Evolutionary conservation across 1,139 yeast species (phyloP).

Genomic region (Hansenula lynferdii): DNA sequence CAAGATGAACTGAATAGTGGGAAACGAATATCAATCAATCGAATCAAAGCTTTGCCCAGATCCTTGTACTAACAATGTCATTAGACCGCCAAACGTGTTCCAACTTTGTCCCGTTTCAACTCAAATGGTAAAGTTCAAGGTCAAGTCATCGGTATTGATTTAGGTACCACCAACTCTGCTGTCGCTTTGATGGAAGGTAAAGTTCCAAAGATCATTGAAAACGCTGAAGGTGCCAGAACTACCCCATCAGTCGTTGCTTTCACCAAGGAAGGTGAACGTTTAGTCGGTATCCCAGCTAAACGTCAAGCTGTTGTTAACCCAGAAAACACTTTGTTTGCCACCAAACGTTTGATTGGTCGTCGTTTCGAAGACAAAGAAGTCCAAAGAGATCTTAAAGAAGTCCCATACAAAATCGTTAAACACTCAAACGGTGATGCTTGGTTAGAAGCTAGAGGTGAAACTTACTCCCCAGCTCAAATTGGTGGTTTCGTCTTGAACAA

Average conservation of each 20-base stretch:
- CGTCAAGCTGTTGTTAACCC: constrained; percentile 99
- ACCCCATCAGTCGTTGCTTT: constrained; percentile 98
- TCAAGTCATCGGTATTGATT: constrained; percentile 94
- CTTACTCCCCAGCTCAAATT: constrained; percentile 93
- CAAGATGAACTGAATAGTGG: background rate
- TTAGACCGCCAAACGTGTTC: constrained; percentile 36
- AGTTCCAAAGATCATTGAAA: constrained; percentile 93
- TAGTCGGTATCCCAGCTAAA: constrained; percentile 98
- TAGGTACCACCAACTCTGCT: constrained; percentile 99
- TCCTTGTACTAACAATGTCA: constrained; percentile 11
- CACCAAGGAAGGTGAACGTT: constrained; percentile 92
- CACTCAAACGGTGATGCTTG: constrained; percentile 98
- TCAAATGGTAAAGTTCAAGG: constrained; percentile 30
- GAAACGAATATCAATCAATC: background rate
- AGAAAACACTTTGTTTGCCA: constrained; percentile 94
- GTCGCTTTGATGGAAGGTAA: constrained; percentile 98
- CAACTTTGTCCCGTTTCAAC: constrained; percentile 47
- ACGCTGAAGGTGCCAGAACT: constrained; percentile 98
- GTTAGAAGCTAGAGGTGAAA: constrained; percentile 95
- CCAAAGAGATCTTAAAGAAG: constrained; percentile 94
- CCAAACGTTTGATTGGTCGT: constrained; percentile 98
- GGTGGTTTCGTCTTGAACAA: constrained; percentile 97
- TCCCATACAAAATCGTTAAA: constrained; percentile 95
- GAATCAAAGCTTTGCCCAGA: background rate
- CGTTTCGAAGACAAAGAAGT: constrained; percentile 95